Conservation (phyloP, 495 filamentous ascomycete genomes). For the Amniculicola lignicola region DNA sequence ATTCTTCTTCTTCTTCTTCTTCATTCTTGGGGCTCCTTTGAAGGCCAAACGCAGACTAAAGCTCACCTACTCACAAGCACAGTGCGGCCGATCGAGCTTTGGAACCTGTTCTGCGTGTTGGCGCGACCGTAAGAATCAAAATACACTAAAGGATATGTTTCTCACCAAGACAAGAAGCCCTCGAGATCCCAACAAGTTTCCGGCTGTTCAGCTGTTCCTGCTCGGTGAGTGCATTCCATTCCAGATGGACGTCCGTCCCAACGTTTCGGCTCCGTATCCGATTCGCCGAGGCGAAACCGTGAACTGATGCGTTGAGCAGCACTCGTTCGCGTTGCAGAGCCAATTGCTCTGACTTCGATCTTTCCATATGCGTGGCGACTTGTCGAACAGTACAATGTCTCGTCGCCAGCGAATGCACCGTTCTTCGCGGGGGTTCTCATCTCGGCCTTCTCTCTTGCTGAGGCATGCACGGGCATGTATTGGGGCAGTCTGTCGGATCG, state of each 20-base stretch:
- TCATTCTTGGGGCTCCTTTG: too few relatives aligned
- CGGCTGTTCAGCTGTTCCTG: constrained; percentile 71
- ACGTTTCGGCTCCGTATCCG: background rate
- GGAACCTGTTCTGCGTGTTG: too few relatives aligned
- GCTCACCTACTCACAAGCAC: too few relatives aligned
- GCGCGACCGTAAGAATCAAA: constrained; percentile 37
- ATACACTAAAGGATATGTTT: constrained; percentile 38
- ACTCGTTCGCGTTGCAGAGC: constrained; percentile 80
- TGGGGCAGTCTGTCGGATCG: constrained; percentile 82
- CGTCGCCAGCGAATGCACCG: constrained; percentile 65
- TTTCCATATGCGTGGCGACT: constrained; percentile 86
- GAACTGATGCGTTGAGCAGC: constrained; percentile 41
- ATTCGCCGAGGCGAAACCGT: background rate
- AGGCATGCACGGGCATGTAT: constrained; percentile 73
- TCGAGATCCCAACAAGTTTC: constrained; percentile 62
- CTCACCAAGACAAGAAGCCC: constrained; percentile 43
- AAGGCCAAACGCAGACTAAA: too few relatives aligned
- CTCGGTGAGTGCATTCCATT: constrained; percentile 58
- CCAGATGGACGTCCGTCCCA: too few relatives aligned
- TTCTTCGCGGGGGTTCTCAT: constrained; percentile 84
- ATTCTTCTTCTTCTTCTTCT: too few relatives aligned
- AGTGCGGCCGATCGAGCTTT: too few relatives aligned
- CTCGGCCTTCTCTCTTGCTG: constrained; percentile 76
- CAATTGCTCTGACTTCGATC: constrained; percentile 82
- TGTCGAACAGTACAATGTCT: constrained; percentile 69